Base-by-base conservation (phyloP, 31 red algal species). In the Odonthalia washingtoniensis region DNA sequence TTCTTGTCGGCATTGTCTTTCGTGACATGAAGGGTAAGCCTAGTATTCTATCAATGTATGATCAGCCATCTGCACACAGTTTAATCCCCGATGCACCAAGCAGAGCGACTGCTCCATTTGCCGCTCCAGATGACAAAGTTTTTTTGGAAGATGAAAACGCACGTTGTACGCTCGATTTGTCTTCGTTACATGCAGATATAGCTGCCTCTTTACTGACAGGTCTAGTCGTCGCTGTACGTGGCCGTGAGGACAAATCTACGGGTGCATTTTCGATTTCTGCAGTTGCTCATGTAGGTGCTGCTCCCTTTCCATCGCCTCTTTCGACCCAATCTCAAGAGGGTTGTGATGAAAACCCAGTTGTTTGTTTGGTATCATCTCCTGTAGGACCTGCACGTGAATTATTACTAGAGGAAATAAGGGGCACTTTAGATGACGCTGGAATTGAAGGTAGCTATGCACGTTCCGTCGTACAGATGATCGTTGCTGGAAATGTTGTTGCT, bases 141-240 rank as follows among this genome's bases (percentile, higher is more conserved):
- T 86, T 87, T 72, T 34, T 98, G 12, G 96, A 98, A 83, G 96
- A 98, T 70, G 93, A 95, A 75, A 95, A 87, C 35, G 96, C 93
- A 2, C 66, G 96, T 68, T 95, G 89, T 34, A 65, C 91, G 0
- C 72, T 95, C 30, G 85, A 92, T 75, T 28, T 95, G 2, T 83
- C 84, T 4, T 34, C 32, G 21, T 43, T 90, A 0, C 53, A 83
- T 32, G 40, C 77, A 0, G 69, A 4, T 53, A 35, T 75, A 33
- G 53, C 73, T 3, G 67, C 80, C 31, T 65, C 38, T 21, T 79
- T 95, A 35, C 72, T 90, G 14, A 95, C 89, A 17, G 96, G 96
- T 42, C 83, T 95, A 73, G 91, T 98, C 18, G 38, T 98, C 30
- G 96, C 96, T 24, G 82, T 98, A 0, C 85, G 87, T 40, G 96